Percentiles rank a stretch among this genome's conserved stretches.
phyloP scores from a whole-genome alignment of 768 basidiomycete species.

The Pisolithus sp. region DNA sequence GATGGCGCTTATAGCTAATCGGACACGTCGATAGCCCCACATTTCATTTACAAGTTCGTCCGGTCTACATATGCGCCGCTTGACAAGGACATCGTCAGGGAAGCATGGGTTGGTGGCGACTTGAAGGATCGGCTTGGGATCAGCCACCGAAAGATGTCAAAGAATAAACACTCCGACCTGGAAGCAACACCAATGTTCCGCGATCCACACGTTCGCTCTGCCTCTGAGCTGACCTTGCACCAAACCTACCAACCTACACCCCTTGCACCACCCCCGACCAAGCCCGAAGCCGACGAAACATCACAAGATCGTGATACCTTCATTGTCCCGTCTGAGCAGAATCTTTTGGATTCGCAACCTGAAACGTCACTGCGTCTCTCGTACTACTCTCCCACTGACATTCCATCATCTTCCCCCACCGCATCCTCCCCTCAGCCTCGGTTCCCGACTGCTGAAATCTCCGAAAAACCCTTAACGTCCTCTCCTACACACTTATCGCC shows the following conservation, averaged over 20 bases:
- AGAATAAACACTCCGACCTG: conserved; percentile 34
- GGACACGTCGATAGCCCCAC: conserved; percentile 50
- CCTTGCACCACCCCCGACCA: conserved; percentile 21
- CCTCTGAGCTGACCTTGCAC: conserved; percentile 49
- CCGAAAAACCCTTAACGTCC: conserved; percentile 33
- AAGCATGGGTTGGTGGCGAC: conserved; percentile 83
- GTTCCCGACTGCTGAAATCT: conserved; percentile 41
- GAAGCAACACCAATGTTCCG: conserved; percentile 73
- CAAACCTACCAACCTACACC: conserved; percentile 44
- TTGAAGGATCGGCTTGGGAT: conserved; percentile 79
- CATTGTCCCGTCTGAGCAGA: conserved; percentile 9
- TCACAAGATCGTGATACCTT: neutral
- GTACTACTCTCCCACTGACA: conserved; percentile 51
- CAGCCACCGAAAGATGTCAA: conserved; percentile 50
- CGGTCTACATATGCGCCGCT: conserved; percentile 66
- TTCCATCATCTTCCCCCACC: conserved; percentile 52
- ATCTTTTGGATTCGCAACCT: conserved; percentile 2
- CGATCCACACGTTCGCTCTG: conserved; percentile 55
- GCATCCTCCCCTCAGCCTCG: conserved; percentile 44
- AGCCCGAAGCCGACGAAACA: conserved; percentile 12
- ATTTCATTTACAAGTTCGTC: conserved; percentile 72
- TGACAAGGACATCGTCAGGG: conserved; percentile 88
- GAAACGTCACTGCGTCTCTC: conserved; percentile 39
- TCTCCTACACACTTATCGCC: conserved; percentile 5
- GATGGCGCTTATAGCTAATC: conserved; percentile 4